These are phyloP conservation scores for Melaleuca alternifolia DNA, from an alignment of 345 rosid species.

Conservation along the genomic window DNA sequence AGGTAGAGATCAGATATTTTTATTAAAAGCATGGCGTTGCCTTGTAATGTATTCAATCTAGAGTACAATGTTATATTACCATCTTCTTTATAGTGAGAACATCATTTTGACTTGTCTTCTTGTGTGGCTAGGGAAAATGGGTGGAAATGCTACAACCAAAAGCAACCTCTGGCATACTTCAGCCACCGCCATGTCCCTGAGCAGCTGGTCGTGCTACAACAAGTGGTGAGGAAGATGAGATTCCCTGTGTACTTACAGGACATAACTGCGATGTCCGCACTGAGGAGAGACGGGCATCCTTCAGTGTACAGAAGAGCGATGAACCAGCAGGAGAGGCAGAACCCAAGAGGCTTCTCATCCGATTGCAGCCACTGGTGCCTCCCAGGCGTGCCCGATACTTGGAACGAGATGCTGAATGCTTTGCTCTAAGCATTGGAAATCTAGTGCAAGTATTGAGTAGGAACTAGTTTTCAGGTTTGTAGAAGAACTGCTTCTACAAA, in stretches of 20 bases:
- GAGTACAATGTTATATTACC: background rate
- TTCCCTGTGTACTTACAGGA: slow-evolving; percentile 73
- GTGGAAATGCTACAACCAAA: slow-evolving; percentile 80
- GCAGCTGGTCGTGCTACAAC: slow-evolving; percentile 50
- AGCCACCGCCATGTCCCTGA: slow-evolving; percentile 63
- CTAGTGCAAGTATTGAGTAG: background rate
- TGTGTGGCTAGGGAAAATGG: slow-evolving; percentile 57
- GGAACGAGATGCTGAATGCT: slow-evolving; percentile 84
- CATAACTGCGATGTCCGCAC: slow-evolving; percentile 71
- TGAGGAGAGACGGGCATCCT: slow-evolving; percentile 85
- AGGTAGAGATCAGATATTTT: background rate
- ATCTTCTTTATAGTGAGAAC: background rate
- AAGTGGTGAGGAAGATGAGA: slow-evolving; percentile 56
- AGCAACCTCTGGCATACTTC: slow-evolving; percentile 41
- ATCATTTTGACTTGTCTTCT: background rate
- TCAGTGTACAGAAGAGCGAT: slow-evolving; percentile 63
- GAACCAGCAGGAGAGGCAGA: slow-evolving; percentile 42
- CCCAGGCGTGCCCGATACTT: slow-evolving; percentile 89
- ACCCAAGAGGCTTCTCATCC: slow-evolving; percentile 28
- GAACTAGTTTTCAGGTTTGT: background rate
- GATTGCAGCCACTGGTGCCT: slow-evolving; percentile 99
- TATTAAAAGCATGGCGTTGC: background rate
- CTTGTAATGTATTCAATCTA: background rate
- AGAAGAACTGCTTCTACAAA: background rate
- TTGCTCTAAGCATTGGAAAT: slow-evolving; percentile 17